Evolutionary conservation across 805 yeast genomes (phyloP), one percentile per base, ranked within the genome.

Genomic region (Candida montana): DNA sequence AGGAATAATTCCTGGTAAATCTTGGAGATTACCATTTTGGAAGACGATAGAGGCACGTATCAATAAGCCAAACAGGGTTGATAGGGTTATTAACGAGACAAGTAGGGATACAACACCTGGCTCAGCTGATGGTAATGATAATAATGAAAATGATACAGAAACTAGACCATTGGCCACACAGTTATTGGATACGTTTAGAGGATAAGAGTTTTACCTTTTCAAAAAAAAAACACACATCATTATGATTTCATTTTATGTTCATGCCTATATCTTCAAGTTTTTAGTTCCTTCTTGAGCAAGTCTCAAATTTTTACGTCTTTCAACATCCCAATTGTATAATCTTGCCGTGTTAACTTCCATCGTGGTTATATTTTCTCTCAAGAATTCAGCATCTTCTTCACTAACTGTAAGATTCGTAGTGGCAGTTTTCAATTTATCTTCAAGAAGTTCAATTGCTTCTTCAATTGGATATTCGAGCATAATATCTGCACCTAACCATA

Each of bases 401-500:
- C 95, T 83, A 33, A 72, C 68, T 19, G 64, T 59, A 51, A 79
- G 71, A 49, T 76, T 82, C 31, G 72, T 67, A 51, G 74, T 66
- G 13, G 95, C 89, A 27, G 76, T 75, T 12, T 61, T 60, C 46
- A 90, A 71, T 59, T 91, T 79, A 30, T 71, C 71, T 11, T 68
- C 56, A 42, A 93, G 67, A 51, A 93, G 69, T 28, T 71, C 81
- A 36, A 80, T 74, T 2, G 99, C 99, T 61, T 93, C 99, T 30
- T 75, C 84, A 20, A 88, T 67, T 12, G 96, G 90, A 57, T 91
- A 93, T 59, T 93, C 98, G 57, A 93, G 71, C 98, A 93, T 91
- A 8, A 91, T 90, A 53, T 89, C 95, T 0, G 99, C 99, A 10
- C 99, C 99, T n/a, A 93, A 72, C 99, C 99, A 93, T 36, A 93